Conservation (phyloP, 2,329 filamentous ascomycete genomes). For the Teratosphaeria viscida region DNA sequence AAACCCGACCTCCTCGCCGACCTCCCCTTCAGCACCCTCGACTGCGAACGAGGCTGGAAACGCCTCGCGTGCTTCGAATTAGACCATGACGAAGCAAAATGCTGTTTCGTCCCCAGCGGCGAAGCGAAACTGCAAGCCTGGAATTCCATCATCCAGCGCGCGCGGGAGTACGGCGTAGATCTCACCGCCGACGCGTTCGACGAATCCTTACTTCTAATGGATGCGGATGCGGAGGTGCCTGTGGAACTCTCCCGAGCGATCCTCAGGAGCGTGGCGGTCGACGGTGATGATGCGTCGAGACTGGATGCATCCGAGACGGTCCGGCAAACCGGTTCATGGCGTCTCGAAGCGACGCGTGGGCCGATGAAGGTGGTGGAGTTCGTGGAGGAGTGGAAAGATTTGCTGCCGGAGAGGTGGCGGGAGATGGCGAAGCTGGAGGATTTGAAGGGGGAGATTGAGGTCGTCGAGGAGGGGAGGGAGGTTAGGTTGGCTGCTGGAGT, state of each 20-base stretch:
- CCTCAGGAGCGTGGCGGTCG: slow-evolving; percentile 13
- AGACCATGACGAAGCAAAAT: slow-evolving; percentile 9
- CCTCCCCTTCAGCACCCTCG: slow-evolving; percentile 41
- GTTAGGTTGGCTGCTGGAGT: slow-evolving; percentile 13
- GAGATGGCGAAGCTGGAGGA: slow-evolving; percentile 13
- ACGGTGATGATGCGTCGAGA: slow-evolving; percentile 12
- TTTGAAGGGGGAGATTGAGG: slow-evolving; percentile 16
- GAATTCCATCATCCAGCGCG: slow-evolving; percentile 33
- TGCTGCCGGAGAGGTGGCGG: slow-evolving; percentile 25
- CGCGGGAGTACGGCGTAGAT: slow-evolving; percentile 32
- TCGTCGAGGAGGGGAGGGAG: slow-evolving; percentile 11
- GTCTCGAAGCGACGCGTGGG: slow-evolving; percentile 10
- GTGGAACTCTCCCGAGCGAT: slow-evolving; percentile 27
- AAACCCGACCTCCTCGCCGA: slow-evolving; percentile 36
- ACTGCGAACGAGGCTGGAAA: slow-evolving; percentile 42
- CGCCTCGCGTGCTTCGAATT: slow-evolving; percentile 44
- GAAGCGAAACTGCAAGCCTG: slow-evolving; percentile 39
- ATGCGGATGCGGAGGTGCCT: slow-evolving; percentile 26
- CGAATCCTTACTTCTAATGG: slow-evolving; percentile 7
- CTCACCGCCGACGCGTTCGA: slow-evolving; percentile 24
- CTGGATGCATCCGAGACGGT: slow-evolving; percentile 14
- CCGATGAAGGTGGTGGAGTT: slow-evolving; percentile 19
- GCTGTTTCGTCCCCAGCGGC: slow-evolving; percentile 40
- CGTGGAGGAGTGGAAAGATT: slow-evolving; percentile 28
- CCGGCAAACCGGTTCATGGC: slow-evolving; percentile 13